A percentile compares a stretch with the other conserved stretches of the same genome.
phyloP scores from a whole-genome alignment of 1,284 basidiomycete species.

The Malassezia arunalokei region DNA sequence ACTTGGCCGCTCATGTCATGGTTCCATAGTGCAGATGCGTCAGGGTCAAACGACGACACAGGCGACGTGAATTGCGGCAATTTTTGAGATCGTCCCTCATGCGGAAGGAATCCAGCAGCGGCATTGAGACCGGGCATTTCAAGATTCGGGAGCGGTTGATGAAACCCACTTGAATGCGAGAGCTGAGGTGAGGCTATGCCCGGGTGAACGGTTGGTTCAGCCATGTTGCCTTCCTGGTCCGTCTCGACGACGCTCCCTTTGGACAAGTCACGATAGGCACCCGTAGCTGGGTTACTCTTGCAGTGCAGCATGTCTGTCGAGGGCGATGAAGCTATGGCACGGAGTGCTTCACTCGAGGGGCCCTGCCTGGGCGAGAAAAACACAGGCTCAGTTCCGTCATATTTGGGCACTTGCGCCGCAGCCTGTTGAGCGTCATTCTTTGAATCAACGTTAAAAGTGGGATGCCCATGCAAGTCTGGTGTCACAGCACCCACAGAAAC shows the following conservation, averaged over 20 bases:
- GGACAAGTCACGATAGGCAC: constrained; percentile 11
- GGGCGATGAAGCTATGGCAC: not conserved
- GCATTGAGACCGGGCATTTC: constrained; percentile 9
- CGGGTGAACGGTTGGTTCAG: constrained; percentile 8
- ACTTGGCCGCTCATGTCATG: constrained; percentile 32
- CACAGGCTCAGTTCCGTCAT: not conserved
- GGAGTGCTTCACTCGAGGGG: not conserved
- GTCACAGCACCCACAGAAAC: not conserved
- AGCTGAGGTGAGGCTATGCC: not conserved
- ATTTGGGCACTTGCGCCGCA: not conserved
- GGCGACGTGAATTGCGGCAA: not conserved
- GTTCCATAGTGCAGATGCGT: not conserved
- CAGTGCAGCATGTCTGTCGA: not conserved
- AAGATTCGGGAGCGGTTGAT: not conserved
- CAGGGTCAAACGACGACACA: not conserved
- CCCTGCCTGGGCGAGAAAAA: not conserved
- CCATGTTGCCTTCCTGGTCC: constrained; percentile 12
- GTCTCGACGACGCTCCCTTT: constrained; percentile 15
- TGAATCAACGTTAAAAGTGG: not conserved
- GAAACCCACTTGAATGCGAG: not conserved
- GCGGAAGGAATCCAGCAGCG: constrained; percentile 4
- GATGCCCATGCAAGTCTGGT: not conserved
- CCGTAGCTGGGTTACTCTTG: constrained; percentile 2
- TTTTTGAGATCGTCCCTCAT: not conserved
- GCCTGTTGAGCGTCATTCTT: not conserved